Evolutionary conservation across 495 filamentous ascomycete genomes (phyloP).

Genomic region (Rhizodiscina lignyota): DNA sequence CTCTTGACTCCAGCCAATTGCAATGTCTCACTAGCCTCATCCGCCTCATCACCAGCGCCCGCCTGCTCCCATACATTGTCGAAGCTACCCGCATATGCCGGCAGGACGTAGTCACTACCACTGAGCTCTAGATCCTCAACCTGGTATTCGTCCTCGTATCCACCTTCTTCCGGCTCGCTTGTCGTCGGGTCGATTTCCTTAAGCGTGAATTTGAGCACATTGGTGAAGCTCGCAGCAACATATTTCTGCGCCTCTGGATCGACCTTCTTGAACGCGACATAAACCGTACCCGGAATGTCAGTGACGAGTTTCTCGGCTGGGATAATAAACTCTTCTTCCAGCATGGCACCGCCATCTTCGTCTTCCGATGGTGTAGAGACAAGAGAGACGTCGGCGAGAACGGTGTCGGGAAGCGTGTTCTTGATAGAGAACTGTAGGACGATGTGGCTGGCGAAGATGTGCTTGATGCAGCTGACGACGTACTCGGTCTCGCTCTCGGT

Average conservation of each 20-base stretch:
- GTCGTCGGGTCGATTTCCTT: constrained; percentile 97
- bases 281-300: constrained; percentile 78
- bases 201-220: constrained; percentile 88
- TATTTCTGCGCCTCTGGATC: constrained; percentile 54
- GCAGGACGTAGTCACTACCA: constrained; percentile 86
- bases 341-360: constrained; percentile 45
- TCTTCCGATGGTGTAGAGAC: constrained; percentile 71
- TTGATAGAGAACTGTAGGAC: constrained; percentile 96
- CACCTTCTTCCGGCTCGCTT: constrained; percentile 74
- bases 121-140: constrained; percentile 84
- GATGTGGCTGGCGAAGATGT: constrained; percentile 92
- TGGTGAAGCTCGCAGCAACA: constrained; percentile 67
- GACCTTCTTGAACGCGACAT: constrained; percentile 81
- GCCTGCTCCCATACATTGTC: constrained; percentile 95
- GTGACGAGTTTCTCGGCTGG: constrained; percentile 65
- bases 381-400: constrained; percentile 82
- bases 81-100: constrained; percentile 86
- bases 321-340: constrained; percentile 86
- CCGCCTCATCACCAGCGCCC: constrained; percentile 65
- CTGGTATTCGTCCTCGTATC: constrained; percentile 96
- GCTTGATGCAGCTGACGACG: constrained; percentile 83
- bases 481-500: constrained; percentile 98
- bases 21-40: constrained; percentile 82
- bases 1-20: constrained; percentile 80
- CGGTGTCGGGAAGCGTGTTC: constrained; percentile 83